Evolutionary conservation across 2,329 filamentous ascomycete species (phyloP).

Genomic region (Apiospora hydei): DNA sequence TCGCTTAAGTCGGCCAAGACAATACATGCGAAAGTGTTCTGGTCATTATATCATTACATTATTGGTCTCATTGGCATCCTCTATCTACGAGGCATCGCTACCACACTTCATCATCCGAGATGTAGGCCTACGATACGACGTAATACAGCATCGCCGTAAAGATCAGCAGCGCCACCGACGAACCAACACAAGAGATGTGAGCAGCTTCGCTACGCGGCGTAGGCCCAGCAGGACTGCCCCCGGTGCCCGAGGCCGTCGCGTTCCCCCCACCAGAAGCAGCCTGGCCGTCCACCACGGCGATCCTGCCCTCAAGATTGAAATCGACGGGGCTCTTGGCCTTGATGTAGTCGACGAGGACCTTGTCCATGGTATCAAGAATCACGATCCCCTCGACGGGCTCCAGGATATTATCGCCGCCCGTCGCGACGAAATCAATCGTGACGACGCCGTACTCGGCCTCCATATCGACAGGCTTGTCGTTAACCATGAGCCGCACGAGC

Average conservation of each 20-base stretch:
- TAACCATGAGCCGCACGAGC: constrained; percentile 61
- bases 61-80: background rate
- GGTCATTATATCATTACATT: background rate
- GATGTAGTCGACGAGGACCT: constrained; percentile 59
- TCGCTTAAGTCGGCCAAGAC: too few relatives aligned
- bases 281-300: constrained; percentile 42
- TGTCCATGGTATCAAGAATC: constrained; percentile 57
- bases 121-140: background rate
- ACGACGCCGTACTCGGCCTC: constrained; percentile 61
- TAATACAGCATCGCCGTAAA: constrained; percentile 18
- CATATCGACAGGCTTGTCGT: constrained; percentile 54
- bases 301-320: constrained; percentile 56
- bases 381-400: constrained; percentile 43
- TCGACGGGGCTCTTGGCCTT: constrained; percentile 55
- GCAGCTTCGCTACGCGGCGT: background rate
- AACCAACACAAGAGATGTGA: background rate
- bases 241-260: background rate
- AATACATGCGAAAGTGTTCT: too few relatives aligned
- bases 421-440: constrained; percentile 69
- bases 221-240: background rate
- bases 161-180: constrained; percentile 4
- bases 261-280: constrained; percentile 1
- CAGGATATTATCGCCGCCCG: constrained; percentile 70
- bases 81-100: background rate
- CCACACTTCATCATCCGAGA: background rate